phyloP scores from a whole-genome alignment of 257 asterid genomes.

The Osmanthus fragrans region DNA sequence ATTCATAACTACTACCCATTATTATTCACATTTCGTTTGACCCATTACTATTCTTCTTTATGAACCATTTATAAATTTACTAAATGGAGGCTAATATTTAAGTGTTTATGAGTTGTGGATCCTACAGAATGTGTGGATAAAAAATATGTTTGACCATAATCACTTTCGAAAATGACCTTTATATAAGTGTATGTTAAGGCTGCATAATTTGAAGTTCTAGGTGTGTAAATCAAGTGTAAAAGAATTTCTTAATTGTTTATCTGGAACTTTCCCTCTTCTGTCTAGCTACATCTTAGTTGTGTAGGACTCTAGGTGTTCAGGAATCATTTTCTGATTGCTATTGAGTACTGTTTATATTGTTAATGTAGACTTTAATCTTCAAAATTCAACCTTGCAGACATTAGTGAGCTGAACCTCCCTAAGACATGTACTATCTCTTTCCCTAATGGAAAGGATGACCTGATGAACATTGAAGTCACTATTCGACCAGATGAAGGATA shows the following conservation, averaged over 20 bases:
- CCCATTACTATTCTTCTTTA: too few relatives aligned
- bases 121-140: too few relatives aligned
- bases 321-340: background rate
- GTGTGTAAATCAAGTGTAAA: background rate
- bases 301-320: background rate
- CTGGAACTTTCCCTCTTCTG: background rate
- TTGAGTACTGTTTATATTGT: background rate
- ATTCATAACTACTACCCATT: too few relatives aligned
- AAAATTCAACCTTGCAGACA: constrained; percentile 27
- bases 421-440: constrained; percentile 35
- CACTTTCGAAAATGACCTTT: too few relatives aligned
- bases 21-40: too few relatives aligned
- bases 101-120: too few relatives aligned
- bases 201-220: background rate
- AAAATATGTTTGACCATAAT: too few relatives aligned
- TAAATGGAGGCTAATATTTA: too few relatives aligned
- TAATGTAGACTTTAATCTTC: background rate
- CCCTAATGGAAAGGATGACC: constrained; percentile 65
- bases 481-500: constrained; percentile 39
- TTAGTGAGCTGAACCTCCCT: constrained; percentile 45
- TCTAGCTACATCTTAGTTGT: background rate
- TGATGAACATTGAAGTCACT: constrained; percentile 45
- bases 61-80: too few relatives aligned
- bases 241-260: background rate
- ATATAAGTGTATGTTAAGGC: too few relatives aligned